phyloP scores from a whole-genome alignment of 495 filamentous ascomycete genomes.

The Penicillium verhagenii region DNA sequence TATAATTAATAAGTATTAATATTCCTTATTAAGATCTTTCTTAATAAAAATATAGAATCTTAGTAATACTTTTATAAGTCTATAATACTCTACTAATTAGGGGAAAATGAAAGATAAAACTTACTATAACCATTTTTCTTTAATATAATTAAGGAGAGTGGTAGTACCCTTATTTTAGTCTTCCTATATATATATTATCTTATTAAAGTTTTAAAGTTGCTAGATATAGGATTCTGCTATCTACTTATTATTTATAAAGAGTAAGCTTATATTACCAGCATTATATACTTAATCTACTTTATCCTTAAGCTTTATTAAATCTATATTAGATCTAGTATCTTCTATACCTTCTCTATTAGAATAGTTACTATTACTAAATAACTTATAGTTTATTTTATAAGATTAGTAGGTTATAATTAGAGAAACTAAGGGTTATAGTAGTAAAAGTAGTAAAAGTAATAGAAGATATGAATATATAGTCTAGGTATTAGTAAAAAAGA shows the following conservation, averaged over 20 bases:
- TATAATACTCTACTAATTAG: no score
- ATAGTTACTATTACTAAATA: conserved; percentile 14
- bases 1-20: conserved; percentile 1
- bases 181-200: conserved; percentile 33
- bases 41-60: conserved; percentile 4
- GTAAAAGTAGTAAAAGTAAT: no score
- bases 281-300: conserved; percentile 12
- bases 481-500: no score
- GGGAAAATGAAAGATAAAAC: no score
- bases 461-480: no score
- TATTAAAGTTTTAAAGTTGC: conserved; percentile 32
- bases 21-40: conserved; percentile 4
- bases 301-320: conserved; percentile 22
- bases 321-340: conserved; percentile 17
- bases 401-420: conserved; percentile 16
- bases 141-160: conserved; percentile 26
- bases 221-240: conserved; percentile 36
- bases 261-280: conserved; percentile 16
- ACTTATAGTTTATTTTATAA: conserved; percentile 6
- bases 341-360: conserved; percentile 19
- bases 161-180: conserved; percentile 32
- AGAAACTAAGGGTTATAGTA: no score
- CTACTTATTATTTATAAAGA: conserved; percentile 31
- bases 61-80: not conserved
- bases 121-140: conserved; percentile 19